phyloP scores from a whole-genome alignment of 306 rosid species.

The Fagus sylvatica region DNA sequence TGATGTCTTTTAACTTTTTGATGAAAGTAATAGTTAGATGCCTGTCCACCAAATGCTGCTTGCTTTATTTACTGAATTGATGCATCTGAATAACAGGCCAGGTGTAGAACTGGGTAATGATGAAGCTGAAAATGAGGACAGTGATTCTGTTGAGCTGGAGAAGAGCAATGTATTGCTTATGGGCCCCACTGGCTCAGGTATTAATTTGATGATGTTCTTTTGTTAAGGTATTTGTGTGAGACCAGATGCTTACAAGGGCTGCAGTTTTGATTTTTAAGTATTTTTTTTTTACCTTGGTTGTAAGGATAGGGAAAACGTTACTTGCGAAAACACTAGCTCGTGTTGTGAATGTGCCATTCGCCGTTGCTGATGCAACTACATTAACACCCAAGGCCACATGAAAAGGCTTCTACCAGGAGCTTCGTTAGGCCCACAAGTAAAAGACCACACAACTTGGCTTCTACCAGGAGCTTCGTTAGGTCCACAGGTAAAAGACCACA shows the following conservation, averaged over 20 bases:
- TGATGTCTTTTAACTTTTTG: not conserved
- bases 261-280: no score
- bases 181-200: conserved; percentile 83
- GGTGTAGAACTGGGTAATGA: conserved; percentile 9
- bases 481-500: no score
- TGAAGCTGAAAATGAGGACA: conserved; percentile 32
- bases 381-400: conserved; percentile 55
- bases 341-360: conserved; percentile 68
- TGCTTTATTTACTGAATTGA: conserved; percentile 16
- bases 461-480: no score
- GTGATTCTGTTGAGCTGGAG: conserved; percentile 56
- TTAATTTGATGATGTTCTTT: not conserved
- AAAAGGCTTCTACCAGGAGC: no score
- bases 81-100: conserved; percentile 18
- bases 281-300: conserved; percentile 18
- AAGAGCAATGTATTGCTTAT: conserved; percentile 66
- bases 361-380: conserved; percentile 69
- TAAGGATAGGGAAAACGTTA: conserved; percentile 65
- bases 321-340: conserved; percentile 84
- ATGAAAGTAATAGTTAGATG: not conserved
- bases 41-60: not conserved
- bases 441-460: no score
- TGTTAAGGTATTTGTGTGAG: not conserved
- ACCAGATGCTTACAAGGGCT: no score
- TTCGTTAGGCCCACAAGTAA: no score